Conservation (phyloP, 176 grass and related monocot genomes). For the Tillandsia leiboldiana region DNA sequence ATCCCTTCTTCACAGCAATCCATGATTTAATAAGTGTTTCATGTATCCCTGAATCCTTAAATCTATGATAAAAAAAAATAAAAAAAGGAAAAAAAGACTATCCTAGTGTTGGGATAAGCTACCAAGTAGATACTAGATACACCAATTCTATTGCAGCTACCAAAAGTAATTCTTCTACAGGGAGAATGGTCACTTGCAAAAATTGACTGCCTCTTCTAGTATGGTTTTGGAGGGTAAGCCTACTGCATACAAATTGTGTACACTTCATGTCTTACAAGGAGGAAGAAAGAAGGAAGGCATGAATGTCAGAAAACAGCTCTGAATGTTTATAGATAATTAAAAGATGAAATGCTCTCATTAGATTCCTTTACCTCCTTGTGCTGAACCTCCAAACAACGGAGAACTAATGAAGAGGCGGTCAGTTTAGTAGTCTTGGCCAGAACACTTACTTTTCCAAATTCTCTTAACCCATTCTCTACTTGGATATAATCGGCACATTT, state of each 20-base stretch:
- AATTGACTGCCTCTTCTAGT: neutral
- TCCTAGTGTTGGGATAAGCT: no score
- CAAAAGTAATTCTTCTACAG: neutral
- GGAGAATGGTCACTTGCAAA: neutral
- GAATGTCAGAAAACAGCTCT: neutral
- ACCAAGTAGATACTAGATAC: no score
- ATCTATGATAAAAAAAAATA: no score
- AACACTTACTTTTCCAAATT: slow-evolving; percentile 65
- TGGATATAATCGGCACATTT: slow-evolving; percentile 76
- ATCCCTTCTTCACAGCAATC: no score
- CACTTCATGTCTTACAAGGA: neutral
- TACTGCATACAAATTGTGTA: neutral
- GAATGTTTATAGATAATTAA: neutral
- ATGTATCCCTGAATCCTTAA: no score
- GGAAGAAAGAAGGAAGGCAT: neutral
- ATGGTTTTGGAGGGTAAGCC: neutral
- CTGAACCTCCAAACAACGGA: slow-evolving; percentile 60
- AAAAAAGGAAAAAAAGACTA: no score
- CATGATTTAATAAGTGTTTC: no score
- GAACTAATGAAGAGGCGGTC: slow-evolving; percentile 31
- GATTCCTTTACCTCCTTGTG: slow-evolving; percentile 40
- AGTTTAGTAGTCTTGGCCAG: slow-evolving; percentile 16
- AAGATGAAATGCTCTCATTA: neutral
- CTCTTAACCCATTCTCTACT: slow-evolving; percentile 19
- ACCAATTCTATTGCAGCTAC: neutral